Evolutionary conservation across 2,329 filamentous ascomycete species (phyloP), one percentile per base, ranked within the genome.

Genomic region (Magnaporthales sp.): DNA sequence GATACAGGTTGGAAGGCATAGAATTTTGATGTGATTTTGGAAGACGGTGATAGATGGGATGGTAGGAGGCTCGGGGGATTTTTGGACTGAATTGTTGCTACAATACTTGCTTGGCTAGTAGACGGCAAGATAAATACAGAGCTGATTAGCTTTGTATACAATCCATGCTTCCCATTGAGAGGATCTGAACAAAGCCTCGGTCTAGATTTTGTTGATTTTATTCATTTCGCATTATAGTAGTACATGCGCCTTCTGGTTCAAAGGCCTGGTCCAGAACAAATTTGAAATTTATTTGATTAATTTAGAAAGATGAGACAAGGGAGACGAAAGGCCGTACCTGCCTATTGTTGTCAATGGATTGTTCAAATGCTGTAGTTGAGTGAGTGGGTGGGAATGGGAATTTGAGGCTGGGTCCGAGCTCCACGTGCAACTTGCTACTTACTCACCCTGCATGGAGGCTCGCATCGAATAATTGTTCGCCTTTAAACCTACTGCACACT

Each of bases 331-430:
- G 19, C 38, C n/a, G 38, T 51, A 51, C 15, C 38, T 51, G 15
- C 38, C 19, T 19, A 3, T 46, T 46, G 31, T 46, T 46, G 38
- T n/a, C n/a, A n/a, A n/a, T n/a, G n/a, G n/a, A n/a, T 46, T 46
- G 38, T 46, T 46, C 38, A 19, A 19, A 46, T 19, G 38, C 38
- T 4, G 19, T 7, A 31, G 2, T 51, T 2, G 38, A 51, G 38
- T n/a, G 32, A 24, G 32, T 63, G 22, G 19, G 10, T 19, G 61
- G 30, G 19, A 31, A 22, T 31, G n/a, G n/a, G n/a, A n/a, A n/a
- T n/a, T n/a, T 22, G 61, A 63, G 61, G 61, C 61, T 63, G 29
- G 63, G 63, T 27, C 63, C 63, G 38, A 64, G 63, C 63, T 64
- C 38, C 38, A 56, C 63, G 38, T 54, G 63, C 63, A 22, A 63